Base-by-base conservation (phyloP, 441 rosid species). In the Pelargonium australe region DNA sequence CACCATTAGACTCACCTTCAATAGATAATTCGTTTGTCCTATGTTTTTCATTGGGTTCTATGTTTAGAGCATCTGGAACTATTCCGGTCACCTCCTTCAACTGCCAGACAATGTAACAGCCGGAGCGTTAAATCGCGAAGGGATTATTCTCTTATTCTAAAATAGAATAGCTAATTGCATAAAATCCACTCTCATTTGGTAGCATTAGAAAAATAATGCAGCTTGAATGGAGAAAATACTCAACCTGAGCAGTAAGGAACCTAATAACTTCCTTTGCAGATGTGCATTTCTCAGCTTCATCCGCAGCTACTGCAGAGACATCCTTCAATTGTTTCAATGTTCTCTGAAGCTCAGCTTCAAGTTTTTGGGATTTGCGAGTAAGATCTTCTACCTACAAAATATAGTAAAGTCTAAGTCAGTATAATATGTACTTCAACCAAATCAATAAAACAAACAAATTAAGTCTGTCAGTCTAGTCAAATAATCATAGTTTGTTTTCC, bases 201-300 rank as follows among this genome's bases (percentile, higher is more conserved):
- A 19, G 63, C 25, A 17, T 25, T 17, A 19, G 4, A 19, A 7
- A 58, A 58, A 58, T 25, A 17, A 58, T 3, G 8, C 11, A 58
- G 63, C 63, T 28, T 51, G 65, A 61, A 77, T 25, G 64, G 31
- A 73, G 65, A n/a, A 68, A 25, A 51, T 65, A 69, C 65, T 85
- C 86, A 89, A 94, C 96, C 81, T 91, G 94, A 75, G 91, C 92
- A 43, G 97, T 89, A 61, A 94, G 88, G 7, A 94, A 88, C 84
- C 87, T 91, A 84, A 95, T 95, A 65, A 95, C 99, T 85, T 95
- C 99, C 80, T 90, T 90, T 63, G 97, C 97, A 67, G 96, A 95
- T 72, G 88, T 88, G 88, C 97, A 91, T 85, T 89, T 91, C 62
- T 89, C 85, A 45, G 94, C 77, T 80, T 95, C 97, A 73, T 95